Base-by-base conservation (phyloP, 2,329 filamentous ascomycete species). In the Cercospora sesami region DNA sequence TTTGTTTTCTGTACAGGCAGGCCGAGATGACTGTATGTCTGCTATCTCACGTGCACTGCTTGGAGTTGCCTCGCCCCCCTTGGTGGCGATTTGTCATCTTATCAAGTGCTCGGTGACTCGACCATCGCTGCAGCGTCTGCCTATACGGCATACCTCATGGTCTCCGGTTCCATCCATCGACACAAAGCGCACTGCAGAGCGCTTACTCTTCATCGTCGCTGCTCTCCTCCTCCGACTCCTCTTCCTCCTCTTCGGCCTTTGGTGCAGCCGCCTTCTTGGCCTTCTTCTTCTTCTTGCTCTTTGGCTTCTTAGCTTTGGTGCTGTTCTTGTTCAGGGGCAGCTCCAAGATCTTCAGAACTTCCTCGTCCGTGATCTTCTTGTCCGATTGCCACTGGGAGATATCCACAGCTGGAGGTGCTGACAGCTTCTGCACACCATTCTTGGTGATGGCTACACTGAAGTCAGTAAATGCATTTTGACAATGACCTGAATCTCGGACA, bases 311-410 rank as follows among this genome's bases (percentile, higher is more conserved):
- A 83, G 92, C 92, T 73, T 90, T 85, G 63, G 82, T 83, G 53
- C 84, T 83, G 23, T 85, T 83, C 78, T 86, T 87, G 69, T 85
- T 83, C 75, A 97, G 83, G 33, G 94, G 94, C 81, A 92, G 91
- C 83, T 95, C 93, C 62, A 99, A 87, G 72, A 98, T 94, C 86
- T 95, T 92, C 75, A 98, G 89, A 73, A 99, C 86, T 83, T 98
- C 94, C 84, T 96, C 93, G 73, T 98, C 94, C 73, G 89, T 90
- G 78, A 99, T 97, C 87, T 97, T 97, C 88, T 98, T 98, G 81
- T 98, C 94, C 36, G 92, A 90, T 87, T 97, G 91, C 86, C 90
- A 88, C 84, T 94, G 93, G 79, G 86, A 87, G 70, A 95, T 80
- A 78, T 98, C 93, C 71, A 91, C 86, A 23, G 89, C 80, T 70